phyloP scores from a whole-genome alignment of 371 early-diverging fungal genomes.

The Quaeritorhiza haematococci region DNA sequence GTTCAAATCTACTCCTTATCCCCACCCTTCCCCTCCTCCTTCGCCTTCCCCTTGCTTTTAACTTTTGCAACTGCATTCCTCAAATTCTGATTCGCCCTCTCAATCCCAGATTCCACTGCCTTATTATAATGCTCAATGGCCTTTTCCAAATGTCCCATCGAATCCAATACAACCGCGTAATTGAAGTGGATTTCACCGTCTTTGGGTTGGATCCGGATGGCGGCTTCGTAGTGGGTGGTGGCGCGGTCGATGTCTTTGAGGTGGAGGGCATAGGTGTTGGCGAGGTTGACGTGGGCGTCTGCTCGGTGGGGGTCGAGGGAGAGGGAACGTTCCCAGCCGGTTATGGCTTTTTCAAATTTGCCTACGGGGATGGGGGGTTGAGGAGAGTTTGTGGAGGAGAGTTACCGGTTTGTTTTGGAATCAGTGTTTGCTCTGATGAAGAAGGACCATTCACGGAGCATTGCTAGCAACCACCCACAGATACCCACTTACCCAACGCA shows the following conservation, averaged over 20 bases:
- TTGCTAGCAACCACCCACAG: not conserved
- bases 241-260: slow-evolving; percentile 57
- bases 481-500: slow-evolving; percentile 41
- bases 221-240: slow-evolving; percentile 61
- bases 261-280: slow-evolving; percentile 65
- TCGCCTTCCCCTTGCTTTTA: slow-evolving; percentile 15
- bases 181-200: slow-evolving; percentile 74
- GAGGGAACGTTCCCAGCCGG: slow-evolving; percentile 64
- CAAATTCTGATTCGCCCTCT: slow-evolving; percentile 51
- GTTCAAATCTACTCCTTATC: not conserved
- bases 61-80: slow-evolving; percentile 44
- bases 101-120: slow-evolving; percentile 58
- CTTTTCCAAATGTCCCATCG: slow-evolving; percentile 56
- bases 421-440: not conserved
- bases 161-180: slow-evolving; percentile 70
- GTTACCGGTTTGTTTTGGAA: not conserved
- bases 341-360: slow-evolving; percentile 57
- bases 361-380: slow-evolving; percentile 15
- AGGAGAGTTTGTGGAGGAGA: not conserved
- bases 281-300: slow-evolving; percentile 81
- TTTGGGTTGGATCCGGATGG: slow-evolving; percentile 46
- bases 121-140: slow-evolving; percentile 66
- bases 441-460: not conserved
- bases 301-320: slow-evolving; percentile 59
- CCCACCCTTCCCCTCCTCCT: slow-evolving; percentile 9